Conservation (phyloP, 1,284 basidiomycete species). For the Gymnopus androsaceus region DNA sequence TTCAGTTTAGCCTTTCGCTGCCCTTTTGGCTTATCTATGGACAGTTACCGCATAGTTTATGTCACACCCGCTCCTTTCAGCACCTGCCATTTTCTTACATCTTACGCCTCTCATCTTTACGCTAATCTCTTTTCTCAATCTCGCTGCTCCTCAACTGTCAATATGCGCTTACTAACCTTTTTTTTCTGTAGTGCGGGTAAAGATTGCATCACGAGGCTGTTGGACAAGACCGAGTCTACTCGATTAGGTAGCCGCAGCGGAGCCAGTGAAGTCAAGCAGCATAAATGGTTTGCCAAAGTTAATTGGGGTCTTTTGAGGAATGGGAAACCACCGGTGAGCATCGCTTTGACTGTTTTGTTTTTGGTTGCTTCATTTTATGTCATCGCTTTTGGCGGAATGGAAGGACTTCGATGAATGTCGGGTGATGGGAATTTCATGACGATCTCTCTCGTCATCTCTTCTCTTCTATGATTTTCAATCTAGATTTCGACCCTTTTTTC, state of each 20-base stretch:
- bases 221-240: conserved; percentile 92
- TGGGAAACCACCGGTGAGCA: conserved; percentile 86
- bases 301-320: conserved; percentile 97
- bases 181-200: conserved; percentile 69
- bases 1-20: conserved; percentile 3
- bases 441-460: not conserved
- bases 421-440: not conserved
- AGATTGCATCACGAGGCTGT: conserved; percentile 82
- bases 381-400: too few relatives aligned
- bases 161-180: not conserved
- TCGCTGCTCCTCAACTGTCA: not conserved
- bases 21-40: conserved; percentile 3
- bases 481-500: conserved; percentile 12
- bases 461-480: conserved; percentile 11
- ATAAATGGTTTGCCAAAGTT: conserved; percentile 97
- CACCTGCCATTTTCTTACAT: conserved; percentile 1
- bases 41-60: conserved; percentile 4
- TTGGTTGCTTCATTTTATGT: too few relatives aligned
- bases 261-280: conserved; percentile 97
- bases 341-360: not conserved
- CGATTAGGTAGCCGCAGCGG: conserved; percentile 91
- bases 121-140: conserved; percentile 8
- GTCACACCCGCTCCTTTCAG: conserved; percentile 7
- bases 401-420: not conserved
- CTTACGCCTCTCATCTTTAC: not conserved